Evolutionary conservation across 495 filamentous ascomycete genomes (phyloP).

Genomic region (Clohesyomyces aquaticus): DNA sequence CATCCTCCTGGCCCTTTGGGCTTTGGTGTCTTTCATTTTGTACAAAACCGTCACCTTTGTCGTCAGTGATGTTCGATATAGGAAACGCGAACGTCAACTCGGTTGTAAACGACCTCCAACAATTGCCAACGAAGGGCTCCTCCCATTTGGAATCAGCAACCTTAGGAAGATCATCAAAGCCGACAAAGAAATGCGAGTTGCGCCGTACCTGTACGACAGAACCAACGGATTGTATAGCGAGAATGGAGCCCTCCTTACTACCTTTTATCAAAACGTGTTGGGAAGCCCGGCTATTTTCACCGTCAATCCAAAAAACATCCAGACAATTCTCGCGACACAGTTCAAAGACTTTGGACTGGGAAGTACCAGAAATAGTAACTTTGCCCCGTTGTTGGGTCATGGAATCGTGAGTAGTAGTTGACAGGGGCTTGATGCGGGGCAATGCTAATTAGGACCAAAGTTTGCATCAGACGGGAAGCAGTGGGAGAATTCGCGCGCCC

Average conservation of each 20-base stretch:
- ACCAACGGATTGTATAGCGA: conserved; percentile 10
- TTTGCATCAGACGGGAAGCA: conserved; percentile 74
- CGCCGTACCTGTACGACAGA: conserved; percentile 32
- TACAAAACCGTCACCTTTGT: conserved; percentile 21
- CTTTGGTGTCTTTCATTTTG: conserved; percentile 9
- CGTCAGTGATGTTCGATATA: conserved; percentile 19
- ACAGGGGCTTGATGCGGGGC: background rate
- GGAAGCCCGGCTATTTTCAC: conserved; percentile 49
- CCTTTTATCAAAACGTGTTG: conserved; percentile 28
- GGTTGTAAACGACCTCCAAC: conserved; percentile 51
- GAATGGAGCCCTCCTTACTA: conserved; percentile 16
- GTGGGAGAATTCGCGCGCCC: conserved; percentile 75
- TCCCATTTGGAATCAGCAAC: conserved; percentile 35
- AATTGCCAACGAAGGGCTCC: conserved; percentile 32
- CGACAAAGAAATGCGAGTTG: conserved; percentile 35
- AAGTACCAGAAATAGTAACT: conserved; percentile 35
- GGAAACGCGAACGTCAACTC: conserved; percentile 29
- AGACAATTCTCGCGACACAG: conserved; percentile 79
- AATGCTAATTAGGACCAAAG: conserved; percentile 13
- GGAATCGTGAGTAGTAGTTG: conserved; percentile 41
- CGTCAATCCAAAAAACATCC: conserved; percentile 81
- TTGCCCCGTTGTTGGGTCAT: conserved; percentile 41
- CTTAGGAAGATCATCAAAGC: conserved; percentile 32
- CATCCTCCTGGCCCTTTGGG: conserved; percentile 21
- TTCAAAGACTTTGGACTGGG: conserved; percentile 70